These are phyloP conservation scores for Rhytidiadelphus loreus DNA, from an alignment of 225 moss, liverwort and hornwort species.

Conservation along the genomic window DNA sequence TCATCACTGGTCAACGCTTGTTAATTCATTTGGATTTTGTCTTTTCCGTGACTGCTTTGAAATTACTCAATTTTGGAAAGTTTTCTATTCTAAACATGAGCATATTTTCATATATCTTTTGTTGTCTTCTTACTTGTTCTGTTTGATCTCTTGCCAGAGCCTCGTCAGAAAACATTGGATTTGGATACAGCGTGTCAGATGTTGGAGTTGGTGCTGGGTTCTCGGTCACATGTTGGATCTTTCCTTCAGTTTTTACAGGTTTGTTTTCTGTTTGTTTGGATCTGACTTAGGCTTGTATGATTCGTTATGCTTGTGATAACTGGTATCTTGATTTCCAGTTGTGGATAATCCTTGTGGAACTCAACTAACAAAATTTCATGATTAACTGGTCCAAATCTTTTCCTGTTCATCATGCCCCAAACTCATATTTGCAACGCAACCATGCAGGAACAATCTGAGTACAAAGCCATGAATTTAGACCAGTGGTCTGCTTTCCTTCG, in stretches of 20 bases:
- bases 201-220: conserved; percentile 81
- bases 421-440: neutral
- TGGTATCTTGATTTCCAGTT: neutral
- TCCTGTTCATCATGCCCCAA: neutral
- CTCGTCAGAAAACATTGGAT: conserved; percentile 94
- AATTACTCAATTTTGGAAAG: neutral
- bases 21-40: neutral
- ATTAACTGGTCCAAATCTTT: neutral
- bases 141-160: conserved; percentile 41
- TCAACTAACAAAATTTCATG: neutral
- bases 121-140: neutral
- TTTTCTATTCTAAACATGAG: neutral
- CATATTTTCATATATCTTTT: neutral
- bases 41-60: neutral
- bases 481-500: conserved; percentile 98
- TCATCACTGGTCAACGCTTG: neutral
- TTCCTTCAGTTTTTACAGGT: conserved; percentile 84
- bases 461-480: conserved; percentile 96
- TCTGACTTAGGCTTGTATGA: neutral
- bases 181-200: conserved; percentile 88
- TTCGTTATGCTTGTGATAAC: neutral
- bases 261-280: neutral
- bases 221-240: conserved; percentile 55
- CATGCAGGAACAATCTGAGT: conserved; percentile 84
- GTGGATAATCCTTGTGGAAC: neutral